These are phyloP conservation scores for Pulicaria dysenterica DNA, from an alignment of 129 eudicot species.

Conservation along the genomic window DNA sequence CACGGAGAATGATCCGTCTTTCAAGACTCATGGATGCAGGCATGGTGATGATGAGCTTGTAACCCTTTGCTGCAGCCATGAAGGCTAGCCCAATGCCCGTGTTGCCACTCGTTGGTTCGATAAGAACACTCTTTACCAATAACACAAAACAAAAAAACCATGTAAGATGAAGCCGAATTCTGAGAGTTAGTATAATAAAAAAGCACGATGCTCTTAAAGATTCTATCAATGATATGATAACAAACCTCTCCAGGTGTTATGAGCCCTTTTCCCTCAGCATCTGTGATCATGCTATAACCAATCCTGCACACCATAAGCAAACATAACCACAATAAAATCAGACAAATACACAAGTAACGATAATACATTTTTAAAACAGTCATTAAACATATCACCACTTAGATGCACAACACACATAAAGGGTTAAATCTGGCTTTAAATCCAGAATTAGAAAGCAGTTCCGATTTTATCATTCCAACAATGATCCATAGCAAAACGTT, in stretches of 20 bases:
- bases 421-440: too few relatives aligned
- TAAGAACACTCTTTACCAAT: slow-evolving; percentile 66
- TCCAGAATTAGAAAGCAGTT: too few relatives aligned
- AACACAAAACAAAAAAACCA: not conserved
- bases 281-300: slow-evolving; percentile 94
- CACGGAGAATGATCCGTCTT: slow-evolving; percentile 81
- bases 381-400: not conserved
- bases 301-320: slow-evolving; percentile 60
- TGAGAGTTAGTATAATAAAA: slow-evolving; percentile 6
- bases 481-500: too few relatives aligned
- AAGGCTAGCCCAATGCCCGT: slow-evolving; percentile 95
- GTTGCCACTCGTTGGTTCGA: slow-evolving; percentile 96
- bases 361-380: too few relatives aligned
- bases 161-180: not conserved
- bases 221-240: slow-evolving; percentile 5
- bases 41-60: slow-evolving; percentile 94
- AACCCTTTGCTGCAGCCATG: slow-evolving; percentile 95
- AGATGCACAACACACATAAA: too few relatives aligned
- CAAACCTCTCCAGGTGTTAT: slow-evolving; percentile 89
- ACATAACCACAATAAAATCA: slow-evolving; percentile 20
- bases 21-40: slow-evolving; percentile 93
- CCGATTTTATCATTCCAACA: too few relatives aligned
- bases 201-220: not conserved
- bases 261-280: slow-evolving; percentile 84
- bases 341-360: not conserved